A percentile compares a stretch with the other conserved stretches of the same genome.
These are phyloP conservation scores for Debaryomyces castellii DNA, from an alignment of 805 yeast genomes.

Conservation along the genomic window DNA sequence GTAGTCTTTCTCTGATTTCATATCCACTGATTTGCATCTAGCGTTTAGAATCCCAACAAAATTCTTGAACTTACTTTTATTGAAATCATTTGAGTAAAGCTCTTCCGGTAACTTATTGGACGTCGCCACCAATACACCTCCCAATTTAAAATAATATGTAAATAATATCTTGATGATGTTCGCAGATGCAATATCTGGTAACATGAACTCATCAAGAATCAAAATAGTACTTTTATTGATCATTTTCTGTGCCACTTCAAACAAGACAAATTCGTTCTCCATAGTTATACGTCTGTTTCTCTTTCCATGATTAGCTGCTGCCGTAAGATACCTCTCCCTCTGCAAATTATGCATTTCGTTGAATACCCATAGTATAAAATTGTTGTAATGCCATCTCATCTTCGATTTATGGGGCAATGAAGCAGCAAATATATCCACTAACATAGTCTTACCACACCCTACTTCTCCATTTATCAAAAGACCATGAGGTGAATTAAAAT, in stretches of 20 bases:
- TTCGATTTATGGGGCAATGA: slow-evolving; percentile 63
- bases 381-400: slow-evolving; percentile 69
- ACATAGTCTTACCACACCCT: slow-evolving; percentile 74
- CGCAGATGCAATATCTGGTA: slow-evolving; percentile 75
- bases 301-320: slow-evolving; percentile 17
- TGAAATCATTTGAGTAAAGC: slow-evolving; percentile 64
- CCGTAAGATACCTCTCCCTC: slow-evolving; percentile 39
- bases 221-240: slow-evolving; percentile 56
- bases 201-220: slow-evolving; percentile 71
- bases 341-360: slow-evolving; percentile 58
- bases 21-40: slow-evolving; percentile 61
- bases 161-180: slow-evolving; percentile 64
- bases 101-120: slow-evolving; percentile 73
- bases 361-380: slow-evolving; percentile 68
- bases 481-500: slow-evolving; percentile 63
- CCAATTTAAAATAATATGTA: slow-evolving; percentile 67
- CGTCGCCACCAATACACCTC: slow-evolving; percentile 75
- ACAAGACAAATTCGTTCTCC: slow-evolving; percentile 63
- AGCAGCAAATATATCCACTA: slow-evolving; percentile 69
- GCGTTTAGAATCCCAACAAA: slow-evolving; percentile 57
- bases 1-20: slow-evolving; percentile 60
- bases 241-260: slow-evolving; percentile 67
- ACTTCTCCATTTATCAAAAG: slow-evolving; percentile 63
- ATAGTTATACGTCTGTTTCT: slow-evolving; percentile 28
- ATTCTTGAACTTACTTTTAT: slow-evolving; percentile 53